Evolutionary conservation across 768 basidiomycete species (phyloP), one percentile per base, ranked within the genome.

Genomic region (Lentinula sp.): DNA sequence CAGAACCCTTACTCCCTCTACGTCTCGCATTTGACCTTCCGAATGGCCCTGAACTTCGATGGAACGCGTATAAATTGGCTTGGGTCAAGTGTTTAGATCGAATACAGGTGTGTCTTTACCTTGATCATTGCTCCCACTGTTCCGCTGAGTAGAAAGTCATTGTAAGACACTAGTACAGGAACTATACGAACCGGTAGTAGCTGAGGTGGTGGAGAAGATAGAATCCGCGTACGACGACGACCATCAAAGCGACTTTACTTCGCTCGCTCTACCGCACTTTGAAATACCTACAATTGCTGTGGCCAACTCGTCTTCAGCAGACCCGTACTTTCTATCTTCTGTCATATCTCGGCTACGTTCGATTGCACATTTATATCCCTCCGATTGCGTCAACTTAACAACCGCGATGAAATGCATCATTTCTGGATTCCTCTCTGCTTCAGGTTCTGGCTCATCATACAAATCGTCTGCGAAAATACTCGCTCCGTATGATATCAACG

Each of bases 271-370:
- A n/a, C 86, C 87, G 0, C 80, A 80, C 52, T 64, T 76, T 4
- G 88, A 90, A 65, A 67, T 90, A 6, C 86, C 87, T 2, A 80
- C 84, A 5, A 74, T 88, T 54, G 75, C 80, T 0, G 74, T 90
- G 35, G 78, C 80, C 55, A 80, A 62, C 50, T n/a, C 50, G 16
- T 35, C 43, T 23, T 7, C 61, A 28, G 28, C 28, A 79, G 82
- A 80, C 58, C 74, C 79, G 16, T 74, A 79, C 0, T 77, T 86
- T 50, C 70, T 87, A 37, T 73, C 79, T 42, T 75, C 79, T 33
- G 72, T 86, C 15, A 70, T 75, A 1, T 62, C 67, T 5, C 67
- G 69, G 57, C 71, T 82, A 61, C 73, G 41, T 60, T 67, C 69
- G 1, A 73, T 81, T 16, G 72, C 73, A 4, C 85, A 86, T 66